These are phyloP conservation scores for Benincasa hispida DNA, from an alignment of 306 rosid genomes.

Conservation along the genomic window DNA sequence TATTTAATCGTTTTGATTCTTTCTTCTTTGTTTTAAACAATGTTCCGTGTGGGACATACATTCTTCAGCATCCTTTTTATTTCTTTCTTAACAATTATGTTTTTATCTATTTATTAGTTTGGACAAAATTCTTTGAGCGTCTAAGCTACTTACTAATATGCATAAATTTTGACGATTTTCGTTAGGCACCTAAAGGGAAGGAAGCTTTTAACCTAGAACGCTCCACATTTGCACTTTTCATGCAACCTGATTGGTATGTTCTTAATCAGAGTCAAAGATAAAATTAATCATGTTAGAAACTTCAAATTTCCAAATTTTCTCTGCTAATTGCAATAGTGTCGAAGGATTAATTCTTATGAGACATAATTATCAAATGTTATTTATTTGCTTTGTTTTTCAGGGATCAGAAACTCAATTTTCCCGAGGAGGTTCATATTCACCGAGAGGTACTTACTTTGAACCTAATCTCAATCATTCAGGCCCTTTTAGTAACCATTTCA, in stretches of 20 bases:
- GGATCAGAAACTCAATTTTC: constrained; percentile 78
- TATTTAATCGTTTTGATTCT: not conserved
- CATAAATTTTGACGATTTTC: not conserved
- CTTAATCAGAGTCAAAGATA: not conserved
- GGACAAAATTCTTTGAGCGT: not conserved
- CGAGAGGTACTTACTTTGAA: constrained; percentile 47
- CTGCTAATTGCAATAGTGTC: not conserved
- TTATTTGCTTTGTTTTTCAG: constrained; percentile 29
- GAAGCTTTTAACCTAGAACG: constrained; percentile 66
- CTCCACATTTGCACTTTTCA: constrained; percentile 82
- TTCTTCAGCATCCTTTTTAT: not conserved
- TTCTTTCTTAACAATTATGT: not conserved
- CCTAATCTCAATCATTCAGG: not conserved
- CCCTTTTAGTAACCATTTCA: too few species aligned
- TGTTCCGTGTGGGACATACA: not conserved
- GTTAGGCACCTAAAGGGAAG: constrained; percentile 69
- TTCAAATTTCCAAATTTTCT: not conserved
- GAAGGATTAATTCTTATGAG: not conserved
- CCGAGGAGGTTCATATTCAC: constrained; percentile 56
- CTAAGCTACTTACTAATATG: not conserved
- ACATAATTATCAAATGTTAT: not conserved
- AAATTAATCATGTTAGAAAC: not conserved
- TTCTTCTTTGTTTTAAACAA: not conserved
- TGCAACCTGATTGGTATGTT: constrained; percentile 92
- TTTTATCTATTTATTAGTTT: too few species aligned